A percentile compares a stretch with the other conserved stretches of the same genome.
These are phyloP conservation scores for Purpureocillium lavendulum DNA, from an alignment of 2,329 filamentous ascomycete genomes.

Conservation along the genomic window DNA sequence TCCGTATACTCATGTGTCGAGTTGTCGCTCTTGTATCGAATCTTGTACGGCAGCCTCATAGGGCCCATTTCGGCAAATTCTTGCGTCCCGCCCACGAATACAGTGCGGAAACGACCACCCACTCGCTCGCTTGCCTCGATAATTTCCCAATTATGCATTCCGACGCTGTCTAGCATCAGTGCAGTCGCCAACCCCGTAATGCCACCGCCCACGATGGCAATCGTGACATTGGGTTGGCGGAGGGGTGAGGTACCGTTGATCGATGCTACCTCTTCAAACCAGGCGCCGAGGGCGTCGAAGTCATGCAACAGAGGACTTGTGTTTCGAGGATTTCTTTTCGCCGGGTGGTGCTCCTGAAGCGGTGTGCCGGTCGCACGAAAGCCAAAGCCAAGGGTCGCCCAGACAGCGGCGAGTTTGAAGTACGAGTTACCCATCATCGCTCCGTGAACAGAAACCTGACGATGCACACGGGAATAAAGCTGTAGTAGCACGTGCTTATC, in stretches of 20 bases:
- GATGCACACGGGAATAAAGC: no score
- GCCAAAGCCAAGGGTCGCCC: no score
- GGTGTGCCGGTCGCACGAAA: no score
- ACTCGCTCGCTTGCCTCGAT: conserved; percentile 30
- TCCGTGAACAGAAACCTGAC: no score
- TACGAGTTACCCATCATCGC: no score
- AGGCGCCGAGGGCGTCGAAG: conserved; percentile 25
- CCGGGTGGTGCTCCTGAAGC: no score
- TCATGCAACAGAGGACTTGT: conserved; percentile 6
- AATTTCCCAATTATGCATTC: conserved; percentile 35
- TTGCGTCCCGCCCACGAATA: conserved; percentile 29
- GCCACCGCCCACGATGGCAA: conserved; percentile 27
- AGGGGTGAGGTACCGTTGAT: conserved; percentile 18
- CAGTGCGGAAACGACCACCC: conserved; percentile 33
- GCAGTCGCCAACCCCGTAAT: conserved; percentile 18
- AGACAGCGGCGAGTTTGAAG: no score
- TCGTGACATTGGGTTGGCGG: conserved; percentile 10
- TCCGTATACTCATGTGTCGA: conserved; percentile 32
- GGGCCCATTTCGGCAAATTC: conserved; percentile 31
- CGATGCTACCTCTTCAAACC: conserved; percentile 29
- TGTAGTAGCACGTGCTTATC: no score
- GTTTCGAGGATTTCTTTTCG: no score
- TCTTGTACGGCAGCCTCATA: conserved; percentile 32
- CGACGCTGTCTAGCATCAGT: conserved; percentile 32
- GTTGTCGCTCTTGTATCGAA: conserved; percentile 29